phyloP scores from a whole-genome alignment of 345 rosid species.

The Cardamine occulta region DNA sequence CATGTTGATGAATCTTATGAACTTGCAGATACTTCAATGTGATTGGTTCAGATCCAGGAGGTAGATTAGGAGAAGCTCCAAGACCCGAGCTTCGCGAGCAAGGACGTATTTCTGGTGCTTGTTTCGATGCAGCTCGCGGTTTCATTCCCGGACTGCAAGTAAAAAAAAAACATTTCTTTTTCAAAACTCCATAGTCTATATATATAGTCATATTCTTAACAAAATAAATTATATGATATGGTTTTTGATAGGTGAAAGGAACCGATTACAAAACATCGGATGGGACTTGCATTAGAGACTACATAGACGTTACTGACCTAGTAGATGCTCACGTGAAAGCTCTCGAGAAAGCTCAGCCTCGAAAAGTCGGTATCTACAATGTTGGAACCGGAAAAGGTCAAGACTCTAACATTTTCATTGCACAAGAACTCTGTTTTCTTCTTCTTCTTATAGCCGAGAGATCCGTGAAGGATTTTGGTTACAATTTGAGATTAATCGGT shows the following conservation, averaged over 20 bases:
- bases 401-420: slow-evolving; percentile 15
- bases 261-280: slow-evolving; percentile 90
- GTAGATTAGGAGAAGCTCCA: slow-evolving; percentile 98
- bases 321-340: slow-evolving; percentile 99
- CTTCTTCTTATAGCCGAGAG: not conserved
- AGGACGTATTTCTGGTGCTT: slow-evolving; percentile 96
- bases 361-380: slow-evolving; percentile 89
- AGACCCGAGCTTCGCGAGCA: slow-evolving; percentile 95
- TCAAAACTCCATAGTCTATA: not conserved
- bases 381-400: slow-evolving; percentile 90
- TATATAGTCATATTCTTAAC: not conserved
- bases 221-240: slow-evolving; percentile 13
- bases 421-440: not conserved
- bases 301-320: slow-evolving; percentile 93
- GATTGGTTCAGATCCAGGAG: slow-evolving; percentile 96
- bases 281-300: slow-evolving; percentile 93
- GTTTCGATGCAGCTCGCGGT: slow-evolving; percentile 98
- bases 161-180: not conserved
- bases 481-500: not conserved
- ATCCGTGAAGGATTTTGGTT: not conserved
- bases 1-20: slow-evolving; percentile 22
- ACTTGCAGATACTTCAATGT: slow-evolving; percentile 90
- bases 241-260: slow-evolving; percentile 79
- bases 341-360: slow-evolving; percentile 73
- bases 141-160: slow-evolving; percentile 85